Conservation (phyloP, 1,284 basidiomycete genomes). For the Coniophora puteana region DNA sequence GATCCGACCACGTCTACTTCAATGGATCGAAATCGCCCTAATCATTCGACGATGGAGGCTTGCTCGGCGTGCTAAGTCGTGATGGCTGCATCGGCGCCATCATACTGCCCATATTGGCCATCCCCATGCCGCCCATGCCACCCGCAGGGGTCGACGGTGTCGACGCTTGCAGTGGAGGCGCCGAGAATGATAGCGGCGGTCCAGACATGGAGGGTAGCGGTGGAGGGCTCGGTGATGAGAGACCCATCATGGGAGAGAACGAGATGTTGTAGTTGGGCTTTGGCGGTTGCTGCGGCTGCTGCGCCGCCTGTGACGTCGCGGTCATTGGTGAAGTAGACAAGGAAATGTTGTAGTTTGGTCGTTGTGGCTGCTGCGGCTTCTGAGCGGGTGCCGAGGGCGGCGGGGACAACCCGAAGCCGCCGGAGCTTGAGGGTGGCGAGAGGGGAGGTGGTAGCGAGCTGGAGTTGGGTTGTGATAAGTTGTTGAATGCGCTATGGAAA, state of each 20-base stretch:
- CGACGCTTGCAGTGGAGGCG: constrained; percentile 34
- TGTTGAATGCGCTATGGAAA: constrained; percentile 31
- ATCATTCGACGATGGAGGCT: constrained; percentile 51
- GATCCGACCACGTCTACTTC: constrained; percentile 14
- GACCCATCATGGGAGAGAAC: too few species aligned
- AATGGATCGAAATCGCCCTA: constrained; percentile 80
- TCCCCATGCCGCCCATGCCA: too few species aligned
- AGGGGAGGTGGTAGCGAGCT: constrained; percentile 17
- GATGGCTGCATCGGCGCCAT: constrained; percentile 52
- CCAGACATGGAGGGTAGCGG: constrained; percentile 15
- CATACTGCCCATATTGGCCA: constrained; percentile 52
- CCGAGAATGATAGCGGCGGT: constrained; percentile 23
- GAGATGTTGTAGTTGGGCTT: too few species aligned
- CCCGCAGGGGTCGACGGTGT: too few species aligned
- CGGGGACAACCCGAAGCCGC: constrained; percentile 10
- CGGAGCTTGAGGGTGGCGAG: constrained; percentile 16
- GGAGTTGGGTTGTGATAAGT: constrained; percentile 16
- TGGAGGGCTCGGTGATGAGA: constrained; percentile 16
- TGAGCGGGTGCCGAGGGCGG: constrained; percentile 15
- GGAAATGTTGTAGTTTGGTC: constrained; percentile 54
- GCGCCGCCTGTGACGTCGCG: constrained; percentile 15
- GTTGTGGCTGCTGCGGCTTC: too few species aligned
- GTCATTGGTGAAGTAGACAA: constrained; percentile 27
- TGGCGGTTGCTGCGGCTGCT: too few species aligned
- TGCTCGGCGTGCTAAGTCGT: constrained; percentile 40